phyloP scores from a whole-genome alignment of 1,284 basidiomycete species.

The Schizopora paradoxa region DNA sequence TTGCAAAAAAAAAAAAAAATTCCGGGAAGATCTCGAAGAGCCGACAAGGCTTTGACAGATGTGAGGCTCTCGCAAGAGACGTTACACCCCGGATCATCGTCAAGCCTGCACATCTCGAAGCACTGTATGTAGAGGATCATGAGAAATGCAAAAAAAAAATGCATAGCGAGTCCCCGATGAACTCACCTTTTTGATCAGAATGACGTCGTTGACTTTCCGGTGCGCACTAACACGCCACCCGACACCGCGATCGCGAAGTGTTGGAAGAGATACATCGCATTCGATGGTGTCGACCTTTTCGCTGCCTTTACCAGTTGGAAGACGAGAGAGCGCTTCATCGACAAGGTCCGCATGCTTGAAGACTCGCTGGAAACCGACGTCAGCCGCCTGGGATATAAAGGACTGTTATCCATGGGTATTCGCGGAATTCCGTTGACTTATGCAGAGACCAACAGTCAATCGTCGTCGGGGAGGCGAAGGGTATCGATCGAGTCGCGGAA shows the following conservation, averaged over 20 bases:
- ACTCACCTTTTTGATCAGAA: slow-evolving; percentile 15
- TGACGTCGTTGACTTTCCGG: slow-evolving; percentile 5
- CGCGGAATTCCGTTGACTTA: slow-evolving; percentile 22
- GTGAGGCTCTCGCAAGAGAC: too few relatives aligned
- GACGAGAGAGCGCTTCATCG: slow-evolving; percentile 15
- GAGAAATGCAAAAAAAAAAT: neutral
- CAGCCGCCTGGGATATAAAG: slow-evolving; percentile 26
- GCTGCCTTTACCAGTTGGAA: neutral
- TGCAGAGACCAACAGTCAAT: slow-evolving; percentile 18
- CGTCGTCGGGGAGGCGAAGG: too few relatives aligned
- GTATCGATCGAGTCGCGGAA: neutral
- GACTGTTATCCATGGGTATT: slow-evolving; percentile 23
- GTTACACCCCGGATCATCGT: too few relatives aligned
- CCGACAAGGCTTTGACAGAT: too few relatives aligned
- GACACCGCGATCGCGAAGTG: slow-evolving; percentile 7
- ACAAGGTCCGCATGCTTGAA: slow-evolving; percentile 25
- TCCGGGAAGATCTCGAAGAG: too few relatives aligned
- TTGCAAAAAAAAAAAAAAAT: too few relatives aligned
- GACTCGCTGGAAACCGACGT: slow-evolving; percentile 26
- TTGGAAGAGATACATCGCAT: neutral
- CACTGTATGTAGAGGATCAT: too few relatives aligned
- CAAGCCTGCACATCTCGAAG: too few relatives aligned
- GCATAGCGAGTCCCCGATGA: too few relatives aligned
- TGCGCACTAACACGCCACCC: slow-evolving; percentile 6
- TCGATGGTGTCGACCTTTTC: neutral